Evolutionary conservation across 192 early-diverging fungal species (phyloP).

Genomic region (Umbelopsis sp.): DNA sequence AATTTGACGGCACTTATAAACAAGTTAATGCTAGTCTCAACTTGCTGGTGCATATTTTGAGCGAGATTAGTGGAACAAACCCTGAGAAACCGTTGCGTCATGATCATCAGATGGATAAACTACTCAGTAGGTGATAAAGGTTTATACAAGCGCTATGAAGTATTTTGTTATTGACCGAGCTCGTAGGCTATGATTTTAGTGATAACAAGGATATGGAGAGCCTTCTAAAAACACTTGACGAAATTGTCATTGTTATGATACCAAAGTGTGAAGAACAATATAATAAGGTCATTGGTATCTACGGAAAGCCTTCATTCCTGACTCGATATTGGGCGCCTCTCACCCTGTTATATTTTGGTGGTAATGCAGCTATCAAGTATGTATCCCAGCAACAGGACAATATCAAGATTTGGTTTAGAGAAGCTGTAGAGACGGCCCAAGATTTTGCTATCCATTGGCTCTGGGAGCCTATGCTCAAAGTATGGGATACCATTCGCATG

Average conservation of each 20-base stretch:
- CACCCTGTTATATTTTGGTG: conserved; percentile 40
- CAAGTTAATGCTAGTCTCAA: conserved; percentile 30
- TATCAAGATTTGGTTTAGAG: conserved; percentile 48
- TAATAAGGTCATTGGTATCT: conserved; percentile 32
- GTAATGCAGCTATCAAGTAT: conserved; percentile 48
- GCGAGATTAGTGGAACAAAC: conserved; percentile 16
- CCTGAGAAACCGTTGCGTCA: conserved; percentile 25
- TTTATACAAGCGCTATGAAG: not conserved
- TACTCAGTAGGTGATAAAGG: conserved; percentile 14
- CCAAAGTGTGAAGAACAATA: conserved; percentile 38
- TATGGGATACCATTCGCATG: conserved; percentile 82
- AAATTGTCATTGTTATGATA: conserved; percentile 36
- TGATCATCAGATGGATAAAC: conserved; percentile 15
- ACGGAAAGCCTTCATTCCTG: conserved; percentile 57
- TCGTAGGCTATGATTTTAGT: not conserved
- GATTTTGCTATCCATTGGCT: conserved; percentile 81
- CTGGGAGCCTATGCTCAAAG: conserved; percentile 66
- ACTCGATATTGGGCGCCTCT: conserved; percentile 76
- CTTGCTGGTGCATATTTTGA: conserved; percentile 14
- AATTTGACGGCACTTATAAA: not conserved
- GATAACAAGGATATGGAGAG: conserved; percentile 19
- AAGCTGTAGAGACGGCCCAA: conserved; percentile 54
- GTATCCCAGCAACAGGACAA: conserved; percentile 51
- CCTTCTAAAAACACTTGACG: conserved; percentile 31
- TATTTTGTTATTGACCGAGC: conserved; percentile 32